phyloP scores from a whole-genome alignment of 78 protist species.

The Dictyostelium citrinum region DNA sequence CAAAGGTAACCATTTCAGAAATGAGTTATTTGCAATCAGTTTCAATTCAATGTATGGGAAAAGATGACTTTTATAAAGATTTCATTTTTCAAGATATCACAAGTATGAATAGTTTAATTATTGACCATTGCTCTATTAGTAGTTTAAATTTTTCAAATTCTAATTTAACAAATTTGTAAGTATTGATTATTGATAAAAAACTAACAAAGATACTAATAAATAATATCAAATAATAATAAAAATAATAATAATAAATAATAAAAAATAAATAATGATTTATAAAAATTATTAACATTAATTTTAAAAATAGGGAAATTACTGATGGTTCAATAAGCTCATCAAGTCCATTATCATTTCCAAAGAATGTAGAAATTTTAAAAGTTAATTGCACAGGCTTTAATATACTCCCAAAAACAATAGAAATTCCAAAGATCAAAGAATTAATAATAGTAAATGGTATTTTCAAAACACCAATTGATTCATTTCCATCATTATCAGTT shows the following conservation, averaged over 20 bases:
- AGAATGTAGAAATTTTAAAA: background rate
- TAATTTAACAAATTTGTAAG: background rate
- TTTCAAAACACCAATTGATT: background rate
- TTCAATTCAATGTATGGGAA: background rate
- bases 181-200: too few relatives aligned
- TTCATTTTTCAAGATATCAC: background rate
- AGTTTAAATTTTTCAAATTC: background rate
- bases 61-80: background rate
- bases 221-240: too few relatives aligned
- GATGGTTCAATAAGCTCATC: background rate
- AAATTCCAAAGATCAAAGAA: background rate
- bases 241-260: too few relatives aligned
- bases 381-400: background rate
- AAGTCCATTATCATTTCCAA: background rate
- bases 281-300: too few relatives aligned
- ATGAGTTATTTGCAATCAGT: background rate
- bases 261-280: too few relatives aligned
- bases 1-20: background rate
- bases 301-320: background rate
- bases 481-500: background rate
- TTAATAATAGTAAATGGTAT: background rate
- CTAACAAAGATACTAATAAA: too few relatives aligned
- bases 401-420: background rate
- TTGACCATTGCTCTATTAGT: background rate
- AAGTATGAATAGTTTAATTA: background rate